Evolutionary conservation across 2,329 filamentous ascomycete species (phyloP).

Genomic region (Colletotrichum scovillei): DNA sequence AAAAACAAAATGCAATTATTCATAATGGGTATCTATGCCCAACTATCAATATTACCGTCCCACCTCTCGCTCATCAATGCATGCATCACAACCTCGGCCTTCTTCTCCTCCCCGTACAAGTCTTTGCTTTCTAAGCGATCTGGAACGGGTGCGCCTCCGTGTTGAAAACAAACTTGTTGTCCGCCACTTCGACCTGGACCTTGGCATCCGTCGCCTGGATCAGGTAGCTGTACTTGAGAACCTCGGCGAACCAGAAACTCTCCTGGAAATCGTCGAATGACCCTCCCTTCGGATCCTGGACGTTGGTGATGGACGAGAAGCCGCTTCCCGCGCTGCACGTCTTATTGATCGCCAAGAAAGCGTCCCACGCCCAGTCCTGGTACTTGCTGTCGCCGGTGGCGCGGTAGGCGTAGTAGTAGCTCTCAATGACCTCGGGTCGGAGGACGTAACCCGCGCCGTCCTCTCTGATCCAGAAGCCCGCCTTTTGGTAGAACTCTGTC

Average conservation of each 20-base stretch:
- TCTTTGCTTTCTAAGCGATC: constrained; percentile 6
- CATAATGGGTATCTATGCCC: constrained; percentile 4
- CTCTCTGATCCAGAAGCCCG: constrained; percentile 76
- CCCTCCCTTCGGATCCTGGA: constrained; percentile 73
- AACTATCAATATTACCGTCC: constrained; percentile 1
- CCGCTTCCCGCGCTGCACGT: constrained; percentile 74
- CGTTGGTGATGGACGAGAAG: constrained; percentile 73
- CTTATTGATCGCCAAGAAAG: constrained; percentile 74
- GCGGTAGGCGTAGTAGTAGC: constrained; percentile 88
- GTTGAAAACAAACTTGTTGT: constrained; percentile 60
- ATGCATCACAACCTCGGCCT: neutral
- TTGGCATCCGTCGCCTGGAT: constrained; percentile 72
- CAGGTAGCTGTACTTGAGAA: constrained; percentile 85
- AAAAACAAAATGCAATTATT: neutral
- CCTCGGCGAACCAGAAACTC: constrained; percentile 89
- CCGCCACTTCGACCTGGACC: constrained; percentile 64
- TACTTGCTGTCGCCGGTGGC: constrained; percentile 81
- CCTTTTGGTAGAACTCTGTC: constrained; percentile 69
- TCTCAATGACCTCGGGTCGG: constrained; percentile 85
- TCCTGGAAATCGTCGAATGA: constrained; percentile 78
- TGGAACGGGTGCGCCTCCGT: constrained; percentile 60
- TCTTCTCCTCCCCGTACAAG: too few relatives aligned
- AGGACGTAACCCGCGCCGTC: constrained; percentile 71
- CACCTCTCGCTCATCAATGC: neutral
- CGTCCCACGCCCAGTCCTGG: constrained; percentile 87